phyloP scores from a whole-genome alignment of 2,329 filamentous ascomycete genomes.

The Colletotrichum trifolii region DNA sequence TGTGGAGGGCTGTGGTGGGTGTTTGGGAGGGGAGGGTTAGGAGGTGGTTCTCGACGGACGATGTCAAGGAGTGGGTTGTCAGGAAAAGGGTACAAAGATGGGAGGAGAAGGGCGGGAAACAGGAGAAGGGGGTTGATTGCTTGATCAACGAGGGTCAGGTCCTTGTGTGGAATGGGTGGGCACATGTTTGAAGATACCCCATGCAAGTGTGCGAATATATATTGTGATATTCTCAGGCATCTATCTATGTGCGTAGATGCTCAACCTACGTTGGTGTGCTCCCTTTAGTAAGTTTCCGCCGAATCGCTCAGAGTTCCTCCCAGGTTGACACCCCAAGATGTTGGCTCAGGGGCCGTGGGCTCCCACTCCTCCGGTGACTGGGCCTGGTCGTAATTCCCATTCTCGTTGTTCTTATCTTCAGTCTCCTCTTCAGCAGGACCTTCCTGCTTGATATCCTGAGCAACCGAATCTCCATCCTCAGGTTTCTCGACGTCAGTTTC shows the following conservation, averaged over 20 bases:
- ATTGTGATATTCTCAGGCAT: background rate
- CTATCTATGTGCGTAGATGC: background rate
- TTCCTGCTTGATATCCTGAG: too few relatives aligned
- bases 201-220: background rate
- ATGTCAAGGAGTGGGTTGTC: slow-evolving; percentile 46
- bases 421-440: too few relatives aligned
- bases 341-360: too few relatives aligned
- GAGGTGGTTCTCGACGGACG: slow-evolving; percentile 52
- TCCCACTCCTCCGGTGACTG: too few relatives aligned
- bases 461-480: too few relatives aligned
- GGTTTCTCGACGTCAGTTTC: too few relatives aligned
- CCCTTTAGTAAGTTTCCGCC: too few relatives aligned
- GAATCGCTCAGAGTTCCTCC: too few relatives aligned
- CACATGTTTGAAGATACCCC: slow-evolving; percentile 57
- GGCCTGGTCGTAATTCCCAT: too few relatives aligned
- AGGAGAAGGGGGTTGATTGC: slow-evolving; percentile 62
- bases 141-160: slow-evolving; percentile 73
- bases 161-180: slow-evolving; percentile 67
- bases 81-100: slow-evolving; percentile 51
- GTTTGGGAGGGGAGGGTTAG: slow-evolving; percentile 68
- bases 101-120: slow-evolving; percentile 48
- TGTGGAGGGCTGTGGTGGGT: slow-evolving; percentile 60
- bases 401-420: too few relatives aligned
- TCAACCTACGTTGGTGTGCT: too few relatives aligned
- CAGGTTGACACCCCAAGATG: too few relatives aligned